Evolutionary conservation across 2,329 filamentous ascomycete genomes (phyloP), one percentile per base, ranked within the genome.

Genomic region (Ustilaginoidea virens): DNA sequence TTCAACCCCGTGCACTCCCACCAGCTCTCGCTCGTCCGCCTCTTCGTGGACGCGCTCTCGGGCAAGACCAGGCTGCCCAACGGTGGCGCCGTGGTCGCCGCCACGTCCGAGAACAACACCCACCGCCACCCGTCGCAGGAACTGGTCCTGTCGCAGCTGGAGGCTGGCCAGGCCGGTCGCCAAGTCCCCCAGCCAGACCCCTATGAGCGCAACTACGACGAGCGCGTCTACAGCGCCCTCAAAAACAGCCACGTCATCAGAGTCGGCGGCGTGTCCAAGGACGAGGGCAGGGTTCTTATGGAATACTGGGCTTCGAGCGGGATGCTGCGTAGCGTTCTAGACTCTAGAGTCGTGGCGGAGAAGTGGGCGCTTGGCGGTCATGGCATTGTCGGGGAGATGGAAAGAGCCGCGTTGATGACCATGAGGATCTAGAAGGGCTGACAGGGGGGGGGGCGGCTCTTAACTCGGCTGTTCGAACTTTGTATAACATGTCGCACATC

Each of bases 241-340:
- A 52, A 60, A 36, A 58, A 59, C 25, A 58, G 65, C 23, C 50
- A 56, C 33, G 56, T 73, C 2, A 38, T 74, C 30, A 63, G 68
- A 13, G 47, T 93, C 13, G 63, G 67, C 23, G 79, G 81, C 7
- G 45, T 94, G 39, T 76, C 61, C 42, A 80, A 76, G 53, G 56
- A 65, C 2, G 87, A 96, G 56, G 74, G 81, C 8, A 69, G 77
- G 34, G 66, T 73, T 1, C 61, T 92, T 41, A 77, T 96, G 73
- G 85, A 94, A 59, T 96, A 94, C 58, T 96, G 87, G 64, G 85
- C 82, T 5, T 73, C 71, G 20, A 92, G 82, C 51, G 90, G 87
- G 9, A 62, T 93, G 48, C 50, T 92, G 46, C 69, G 80, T 38
- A 61, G 69, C 36, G 63, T 60, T 25, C 64, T 94, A 28, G 75